These are phyloP conservation scores for Aureobasidium musti DNA, from an alignment of 2,329 filamentous ascomycete species.

Conservation along the genomic window DNA sequence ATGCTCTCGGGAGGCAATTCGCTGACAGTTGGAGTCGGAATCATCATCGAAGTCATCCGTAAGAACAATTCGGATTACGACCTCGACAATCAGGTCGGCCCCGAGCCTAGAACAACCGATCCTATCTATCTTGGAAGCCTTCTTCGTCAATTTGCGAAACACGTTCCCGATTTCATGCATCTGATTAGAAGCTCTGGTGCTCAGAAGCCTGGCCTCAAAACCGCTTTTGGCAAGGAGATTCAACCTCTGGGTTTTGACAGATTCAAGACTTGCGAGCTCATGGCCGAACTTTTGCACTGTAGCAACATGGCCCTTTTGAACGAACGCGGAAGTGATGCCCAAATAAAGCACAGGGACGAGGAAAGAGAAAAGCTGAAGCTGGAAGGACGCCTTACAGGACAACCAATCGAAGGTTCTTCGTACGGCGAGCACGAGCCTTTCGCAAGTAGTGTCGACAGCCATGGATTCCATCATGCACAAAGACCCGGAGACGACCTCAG, in stretches of 20 bases:
- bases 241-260: conserved; percentile 95
- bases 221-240: conserved; percentile 87
- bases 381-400: conserved; percentile 69
- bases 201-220: conserved; percentile 72
- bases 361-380: conserved; percentile 78
- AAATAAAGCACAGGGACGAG: conserved; percentile 75
- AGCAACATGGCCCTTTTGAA: conserved; percentile 98
- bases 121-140: conserved; percentile 94
- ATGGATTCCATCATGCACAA: conserved; percentile 54
- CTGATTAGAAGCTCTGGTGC: conserved; percentile 78
- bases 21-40: conserved; percentile 92
- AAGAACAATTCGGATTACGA: conserved; percentile 99
- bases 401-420: conserved; percentile 54
- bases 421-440: conserved; percentile 60
- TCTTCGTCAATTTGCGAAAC: conserved; percentile 82
- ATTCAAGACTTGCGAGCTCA: conserved; percentile 98
- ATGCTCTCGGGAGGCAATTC: conserved; percentile 95
- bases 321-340: conserved; percentile 82
- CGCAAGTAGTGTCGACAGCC: conserved; percentile 55
- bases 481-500: conserved; percentile 46
- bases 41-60: conserved; percentile 96
- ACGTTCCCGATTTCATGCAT: conserved; percentile 92
- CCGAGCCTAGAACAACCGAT: conserved; percentile 79
- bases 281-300: conserved; percentile 96
- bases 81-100: conserved; percentile 80